Base-by-base conservation (phyloP, 208 protist genomes). In the Leishmania major region DNA sequence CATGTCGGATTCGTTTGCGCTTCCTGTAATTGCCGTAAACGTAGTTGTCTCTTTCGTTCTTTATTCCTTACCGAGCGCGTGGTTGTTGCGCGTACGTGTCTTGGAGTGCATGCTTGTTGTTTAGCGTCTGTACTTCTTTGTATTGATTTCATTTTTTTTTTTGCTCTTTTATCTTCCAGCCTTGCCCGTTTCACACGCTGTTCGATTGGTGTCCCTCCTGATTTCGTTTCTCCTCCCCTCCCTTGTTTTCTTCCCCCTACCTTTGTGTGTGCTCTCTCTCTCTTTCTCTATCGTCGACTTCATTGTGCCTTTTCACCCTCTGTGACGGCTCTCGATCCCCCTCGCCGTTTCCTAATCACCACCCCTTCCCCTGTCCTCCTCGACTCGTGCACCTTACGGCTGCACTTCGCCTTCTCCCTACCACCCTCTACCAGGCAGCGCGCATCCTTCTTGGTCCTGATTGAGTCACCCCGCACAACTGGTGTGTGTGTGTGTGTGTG, bases 1-100 rank as follows among this genome's bases (percentile, higher is more conserved):
- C 60, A 31, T 72, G 31, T 49, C 37, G 3, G 67, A 72, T 72
- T 15, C 19, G 35, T 72, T 72, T 49, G 67, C 40, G 47, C 40
- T 45, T 75, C 70, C 10, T 71, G 69, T 15, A 45, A 57, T 81
- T 70, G 28, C 71, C 49, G 37, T 57, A 70, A 45, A n/a, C 64
- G 66, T 75, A 31, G 70, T 66, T 49, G 31, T 74, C 49, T 28
- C 15, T 40, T 74, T 62, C 35, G 28, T 80, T 43, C 45, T 31
- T 64, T 45, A 59, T 45, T 64, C 74, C 31, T 77, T 66, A 22
- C 31, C 60, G 25, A 8, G 28, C 28, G n/a, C 60, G 31, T 28
- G 40, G 8, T 19, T 22, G 60, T 37, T 37, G 60, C 60, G 60
- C n/a, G 25, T 19, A 19, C 25, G n/a, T 67, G 60, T 67, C n/a